phyloP scores from a whole-genome alignment of 1,139 yeast species.

The Debaryomycetaceae sp. region DNA sequence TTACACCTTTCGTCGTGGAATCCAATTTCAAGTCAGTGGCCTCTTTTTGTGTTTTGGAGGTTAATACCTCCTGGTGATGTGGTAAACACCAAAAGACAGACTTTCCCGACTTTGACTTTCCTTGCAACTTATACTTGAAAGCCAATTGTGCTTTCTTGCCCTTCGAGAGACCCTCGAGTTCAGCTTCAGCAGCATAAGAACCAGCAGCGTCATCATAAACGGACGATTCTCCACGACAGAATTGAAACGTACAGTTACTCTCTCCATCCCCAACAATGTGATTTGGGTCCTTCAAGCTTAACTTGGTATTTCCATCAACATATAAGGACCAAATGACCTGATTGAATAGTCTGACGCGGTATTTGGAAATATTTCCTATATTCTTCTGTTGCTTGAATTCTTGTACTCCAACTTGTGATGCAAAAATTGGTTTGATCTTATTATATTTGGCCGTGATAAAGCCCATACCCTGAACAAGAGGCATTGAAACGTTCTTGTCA shows the following conservation, averaged over 20 bases:
- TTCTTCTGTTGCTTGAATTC: conserved; percentile 18
- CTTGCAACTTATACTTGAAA: conserved; percentile 26
- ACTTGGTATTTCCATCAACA: conserved; percentile 32
- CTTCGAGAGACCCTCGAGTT: conserved; percentile 22
- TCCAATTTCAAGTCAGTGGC: conserved; percentile 45
- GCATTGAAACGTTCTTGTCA: conserved; percentile 22
- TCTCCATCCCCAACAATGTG: conserved; percentile 42
- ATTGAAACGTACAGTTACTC: conserved; percentile 37
- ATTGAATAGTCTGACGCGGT: conserved; percentile 33
- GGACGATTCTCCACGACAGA: conserved; percentile 41
- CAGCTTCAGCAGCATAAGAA: conserved; percentile 21
- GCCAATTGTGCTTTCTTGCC: conserved; percentile 26
- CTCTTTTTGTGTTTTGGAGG: conserved; percentile 11
- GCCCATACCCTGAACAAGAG: conserved; percentile 63
- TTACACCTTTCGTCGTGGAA: conserved; percentile 67
- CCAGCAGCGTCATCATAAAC: conserved; percentile 55
- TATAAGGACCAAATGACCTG: conserved; percentile 43
- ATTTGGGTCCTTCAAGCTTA: conserved; percentile 49
- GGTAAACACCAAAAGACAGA: conserved; percentile 56
- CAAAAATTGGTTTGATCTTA: conserved; percentile 51
- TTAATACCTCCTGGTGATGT: conserved; percentile 57
- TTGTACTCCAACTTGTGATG: conserved; percentile 64
- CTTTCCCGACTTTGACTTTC: conserved; percentile 27
- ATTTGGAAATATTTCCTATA: conserved; percentile 21
- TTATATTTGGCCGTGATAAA: conserved; percentile 59